These are phyloP conservation scores for Rhizoctonia solani DNA, from an alignment of 1,284 basidiomycete species.

Conservation along the genomic window DNA sequence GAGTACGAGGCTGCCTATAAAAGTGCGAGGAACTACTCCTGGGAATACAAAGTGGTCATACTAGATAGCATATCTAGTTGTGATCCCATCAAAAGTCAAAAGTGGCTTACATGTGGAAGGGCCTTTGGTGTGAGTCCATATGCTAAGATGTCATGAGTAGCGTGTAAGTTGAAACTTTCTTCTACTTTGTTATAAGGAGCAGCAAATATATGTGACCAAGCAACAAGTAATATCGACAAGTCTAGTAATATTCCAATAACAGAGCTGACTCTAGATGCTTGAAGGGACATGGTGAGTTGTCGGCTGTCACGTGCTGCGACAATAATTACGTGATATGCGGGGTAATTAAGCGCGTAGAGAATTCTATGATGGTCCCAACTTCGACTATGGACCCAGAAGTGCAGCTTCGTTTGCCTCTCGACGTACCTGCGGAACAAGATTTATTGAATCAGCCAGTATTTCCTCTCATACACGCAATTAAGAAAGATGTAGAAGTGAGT, in stretches of 20 bases:
- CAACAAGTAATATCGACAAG: conserved; percentile 58
- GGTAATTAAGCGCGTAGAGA: conserved; percentile 2
- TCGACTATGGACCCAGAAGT: conserved; percentile 23
- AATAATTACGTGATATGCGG: conserved; percentile 26
- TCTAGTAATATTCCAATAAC: conserved; percentile 49
- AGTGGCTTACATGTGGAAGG: conserved; percentile 56
- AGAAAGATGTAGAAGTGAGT: conserved; percentile 67
- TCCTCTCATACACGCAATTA: conserved; percentile 71
- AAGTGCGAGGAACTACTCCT: conserved; percentile 87
- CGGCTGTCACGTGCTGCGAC: background rate
- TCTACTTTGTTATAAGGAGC: conserved; percentile 96
- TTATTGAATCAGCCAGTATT: conserved; percentile 53
- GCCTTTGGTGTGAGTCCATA: conserved; percentile 60
- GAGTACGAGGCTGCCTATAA: conserved; percentile 70
- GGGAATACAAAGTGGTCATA: conserved; percentile 92
- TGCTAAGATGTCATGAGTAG: conserved; percentile 83
- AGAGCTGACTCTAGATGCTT: background rate
- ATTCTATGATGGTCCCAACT: background rate
- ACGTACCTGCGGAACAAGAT: conserved; percentile 16
- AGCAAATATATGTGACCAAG: conserved; percentile 69
- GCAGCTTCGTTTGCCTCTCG: conserved; percentile 24
- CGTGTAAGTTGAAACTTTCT: conserved; percentile 95
- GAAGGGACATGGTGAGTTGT: conserved; percentile 14
- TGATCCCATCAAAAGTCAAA: conserved; percentile 16
- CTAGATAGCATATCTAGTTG: conserved; percentile 47